Evolutionary conservation across 2,329 filamentous ascomycete species (phyloP).

Genomic region (Fusarium cicatricum): DNA sequence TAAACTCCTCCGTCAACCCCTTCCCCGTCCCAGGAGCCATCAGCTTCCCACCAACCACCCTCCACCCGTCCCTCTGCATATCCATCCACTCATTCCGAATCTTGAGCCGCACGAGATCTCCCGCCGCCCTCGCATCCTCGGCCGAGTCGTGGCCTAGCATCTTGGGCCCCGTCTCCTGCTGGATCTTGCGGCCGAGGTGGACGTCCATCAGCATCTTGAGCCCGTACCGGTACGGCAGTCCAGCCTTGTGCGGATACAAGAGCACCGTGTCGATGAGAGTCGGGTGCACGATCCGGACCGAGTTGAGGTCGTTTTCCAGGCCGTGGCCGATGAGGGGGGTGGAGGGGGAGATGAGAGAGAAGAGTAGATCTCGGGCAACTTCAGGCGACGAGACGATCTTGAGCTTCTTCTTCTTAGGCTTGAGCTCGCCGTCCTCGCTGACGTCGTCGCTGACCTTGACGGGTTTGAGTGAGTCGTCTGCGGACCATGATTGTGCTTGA

Average conservation of each 20-base stretch:
- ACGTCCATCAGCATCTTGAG: slow-evolving; percentile 77
- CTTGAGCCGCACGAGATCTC: slow-evolving; percentile 80
- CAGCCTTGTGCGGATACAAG: slow-evolving; percentile 79
- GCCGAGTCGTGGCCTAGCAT: slow-evolving; percentile 84
- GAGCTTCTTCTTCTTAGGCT: slow-evolving; percentile 55
- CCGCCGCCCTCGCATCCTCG: slow-evolving; percentile 89
- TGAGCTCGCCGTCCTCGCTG: slow-evolving; percentile 43
- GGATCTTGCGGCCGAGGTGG: slow-evolving; percentile 80
- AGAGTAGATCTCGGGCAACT: slow-evolving; percentile 78
- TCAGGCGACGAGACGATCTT: slow-evolving; percentile 79
- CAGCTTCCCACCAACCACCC: slow-evolving; percentile 58
- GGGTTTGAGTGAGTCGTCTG: slow-evolving; percentile 33
- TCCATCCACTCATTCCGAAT: slow-evolving; percentile 74
- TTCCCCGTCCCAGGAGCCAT: slow-evolving; percentile 48
- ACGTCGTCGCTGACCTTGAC: slow-evolving; percentile 38
- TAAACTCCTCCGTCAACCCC: slow-evolving; percentile 49
- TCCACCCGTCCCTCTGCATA: slow-evolving; percentile 75
- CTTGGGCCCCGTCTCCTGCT: slow-evolving; percentile 66
- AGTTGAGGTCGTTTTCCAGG: slow-evolving; percentile 94
- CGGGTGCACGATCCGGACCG: slow-evolving; percentile 83
- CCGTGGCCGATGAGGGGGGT: slow-evolving; percentile 93
- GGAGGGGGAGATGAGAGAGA: slow-evolving; percentile 74
- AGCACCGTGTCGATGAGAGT: slow-evolving; percentile 86
- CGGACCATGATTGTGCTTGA: slow-evolving; percentile 67
- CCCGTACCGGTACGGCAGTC: slow-evolving; percentile 79